phyloP scores from a whole-genome alignment of 2,329 filamentous ascomycete species.

The Rhynchosporium graminicola region DNA sequence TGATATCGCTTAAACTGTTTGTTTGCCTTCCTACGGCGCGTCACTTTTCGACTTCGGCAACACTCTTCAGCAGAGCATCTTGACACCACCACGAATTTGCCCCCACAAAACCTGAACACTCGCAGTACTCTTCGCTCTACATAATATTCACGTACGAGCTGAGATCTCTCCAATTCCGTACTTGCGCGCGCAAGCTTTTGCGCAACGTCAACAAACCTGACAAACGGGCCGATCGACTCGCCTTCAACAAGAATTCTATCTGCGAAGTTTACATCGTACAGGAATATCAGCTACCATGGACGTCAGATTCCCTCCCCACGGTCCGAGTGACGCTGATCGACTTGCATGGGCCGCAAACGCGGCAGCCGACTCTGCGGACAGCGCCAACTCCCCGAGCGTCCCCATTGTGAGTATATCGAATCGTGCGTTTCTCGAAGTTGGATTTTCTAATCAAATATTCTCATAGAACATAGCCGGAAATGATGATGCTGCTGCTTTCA shows the following conservation, averaged over 20 bases:
- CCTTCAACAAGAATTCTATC: neutral
- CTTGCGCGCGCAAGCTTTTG: neutral
- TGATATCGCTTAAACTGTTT: neutral
- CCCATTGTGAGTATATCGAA: neutral
- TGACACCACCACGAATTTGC: neutral
- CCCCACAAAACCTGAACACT: neutral
- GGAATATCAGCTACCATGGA: neutral
- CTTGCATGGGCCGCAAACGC: neutral
- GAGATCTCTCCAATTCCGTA: neutral
- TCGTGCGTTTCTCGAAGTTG: neutral
- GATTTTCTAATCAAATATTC: too few relatives aligned
- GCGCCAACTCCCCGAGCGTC: neutral
- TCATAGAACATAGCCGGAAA: neutral
- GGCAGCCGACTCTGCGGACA: neutral
- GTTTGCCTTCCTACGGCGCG: neutral
- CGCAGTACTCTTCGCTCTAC: neutral
- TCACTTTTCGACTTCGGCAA: neutral
- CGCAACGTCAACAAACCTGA: neutral
- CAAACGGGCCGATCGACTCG: neutral
- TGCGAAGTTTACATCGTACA: neutral
- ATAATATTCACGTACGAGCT: neutral
- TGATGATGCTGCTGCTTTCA: too few relatives aligned
- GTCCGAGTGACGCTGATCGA: neutral
- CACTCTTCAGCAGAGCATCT: neutral
- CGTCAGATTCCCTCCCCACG: neutral